Percentiles rank a stretch among this genome's conserved stretches.
These are phyloP conservation scores for Oryza brachyantha DNA, from an alignment of 176 grass and related monocot genomes.

Conservation along the genomic window DNA sequence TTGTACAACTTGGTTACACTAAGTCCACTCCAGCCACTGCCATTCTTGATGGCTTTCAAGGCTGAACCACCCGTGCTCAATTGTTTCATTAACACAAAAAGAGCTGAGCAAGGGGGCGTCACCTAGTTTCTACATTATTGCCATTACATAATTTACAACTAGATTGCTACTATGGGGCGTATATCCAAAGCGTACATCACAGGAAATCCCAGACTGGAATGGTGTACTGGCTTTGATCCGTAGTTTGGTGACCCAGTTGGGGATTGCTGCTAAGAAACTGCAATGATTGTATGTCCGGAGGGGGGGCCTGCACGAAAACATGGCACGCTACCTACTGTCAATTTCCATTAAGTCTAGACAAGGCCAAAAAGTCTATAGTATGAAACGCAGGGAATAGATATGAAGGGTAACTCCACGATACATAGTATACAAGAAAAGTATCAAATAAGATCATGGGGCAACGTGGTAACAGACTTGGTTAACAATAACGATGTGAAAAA, in stretches of 20 bases:
- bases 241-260: constrained; percentile 67
- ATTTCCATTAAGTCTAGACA: no score
- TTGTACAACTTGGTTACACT: not conserved
- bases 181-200: constrained; percentile 37
- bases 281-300: constrained; percentile 65
- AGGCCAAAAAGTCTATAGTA: no score
- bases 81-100: constrained; percentile 10
- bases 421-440: constrained; percentile 5
- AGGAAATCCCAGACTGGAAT: constrained; percentile 94
- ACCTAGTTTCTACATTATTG: constrained; percentile 17
- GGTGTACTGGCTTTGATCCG: constrained; percentile 76
- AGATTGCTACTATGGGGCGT: constrained; percentile 6
- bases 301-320: constrained; percentile 42
- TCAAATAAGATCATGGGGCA: not conserved
- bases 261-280: constrained; percentile 75
- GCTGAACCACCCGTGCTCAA: not conserved
- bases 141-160: constrained; percentile 39
- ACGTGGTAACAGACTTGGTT: not conserved
- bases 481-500: not conserved
- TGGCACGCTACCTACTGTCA: not conserved
- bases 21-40: not conserved
- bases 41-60: not conserved
- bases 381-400: no score
- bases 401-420: not conserved
- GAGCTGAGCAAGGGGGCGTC: not conserved